Evolutionary conservation across 108 stramenopile species (phyloP).

Genomic region (Nannochloropsis salina): DNA sequence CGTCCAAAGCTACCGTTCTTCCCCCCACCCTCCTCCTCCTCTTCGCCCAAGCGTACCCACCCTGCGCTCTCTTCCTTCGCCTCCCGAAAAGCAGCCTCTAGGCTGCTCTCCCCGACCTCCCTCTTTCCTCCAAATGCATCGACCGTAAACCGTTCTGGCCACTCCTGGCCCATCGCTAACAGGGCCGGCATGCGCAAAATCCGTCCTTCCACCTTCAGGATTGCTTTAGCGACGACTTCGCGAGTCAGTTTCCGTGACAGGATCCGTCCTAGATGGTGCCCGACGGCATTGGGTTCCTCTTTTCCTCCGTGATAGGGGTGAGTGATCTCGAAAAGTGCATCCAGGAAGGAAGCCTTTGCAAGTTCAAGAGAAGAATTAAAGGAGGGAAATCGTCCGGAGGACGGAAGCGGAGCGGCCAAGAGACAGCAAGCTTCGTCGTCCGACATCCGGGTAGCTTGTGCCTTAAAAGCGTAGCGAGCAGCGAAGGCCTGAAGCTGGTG

Average conservation of each 20-base stretch:
- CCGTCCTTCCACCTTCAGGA: background rate
- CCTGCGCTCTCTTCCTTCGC: background rate
- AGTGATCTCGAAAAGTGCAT: too few relatives aligned
- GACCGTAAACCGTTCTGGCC: background rate
- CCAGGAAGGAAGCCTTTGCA: too few relatives aligned
- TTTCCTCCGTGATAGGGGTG: too few relatives aligned
- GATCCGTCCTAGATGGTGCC: background rate
- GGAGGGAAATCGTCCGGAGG: background rate
- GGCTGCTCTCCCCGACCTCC: conserved; percentile 7
- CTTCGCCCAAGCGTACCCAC: background rate
- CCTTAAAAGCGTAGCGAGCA: background rate
- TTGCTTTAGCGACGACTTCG: background rate
- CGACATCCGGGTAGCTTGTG: background rate
- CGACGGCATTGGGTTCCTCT: background rate
- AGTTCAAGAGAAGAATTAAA: too few relatives aligned
- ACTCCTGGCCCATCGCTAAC: background rate
- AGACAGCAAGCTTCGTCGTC: conserved; percentile 14
- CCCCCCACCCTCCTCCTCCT: background rate
- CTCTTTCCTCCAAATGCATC: background rate
- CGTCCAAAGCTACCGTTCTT: background rate
- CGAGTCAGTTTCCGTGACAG: background rate
- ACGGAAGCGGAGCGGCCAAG: background rate
- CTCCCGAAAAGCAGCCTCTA: background rate
- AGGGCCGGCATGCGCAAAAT: background rate
- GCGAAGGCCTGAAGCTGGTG: background rate